A percentile compares a stretch with the other conserved stretches of the same genome.
phyloP scores from a whole-genome alignment of 1,284 basidiomycete species.

The Rhodotorula sp. region DNA sequence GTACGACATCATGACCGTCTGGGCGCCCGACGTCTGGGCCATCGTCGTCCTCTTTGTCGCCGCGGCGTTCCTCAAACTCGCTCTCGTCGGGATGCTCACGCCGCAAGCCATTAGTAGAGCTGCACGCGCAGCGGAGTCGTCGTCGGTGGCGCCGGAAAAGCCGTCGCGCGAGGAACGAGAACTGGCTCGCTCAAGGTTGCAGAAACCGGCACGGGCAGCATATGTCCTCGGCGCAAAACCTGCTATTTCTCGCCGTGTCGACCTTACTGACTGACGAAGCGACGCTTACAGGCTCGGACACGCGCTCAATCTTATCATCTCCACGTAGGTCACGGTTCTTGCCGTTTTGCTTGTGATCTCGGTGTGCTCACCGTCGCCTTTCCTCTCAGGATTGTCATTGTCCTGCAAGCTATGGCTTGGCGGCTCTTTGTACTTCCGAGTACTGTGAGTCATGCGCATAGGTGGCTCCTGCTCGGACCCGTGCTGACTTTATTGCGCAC shows the following conservation, averaged over 20 bases:
- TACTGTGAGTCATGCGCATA: neutral
- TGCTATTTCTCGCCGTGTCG: neutral
- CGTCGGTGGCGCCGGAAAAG: neutral
- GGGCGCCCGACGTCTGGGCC: slow-evolving; percentile 14
- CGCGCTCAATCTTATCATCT: slow-evolving; percentile 13
- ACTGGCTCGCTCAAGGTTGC: neutral
- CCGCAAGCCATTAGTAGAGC: neutral
- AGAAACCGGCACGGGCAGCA: slow-evolving; percentile 15
- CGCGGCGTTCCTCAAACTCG: slow-evolving; percentile 1
- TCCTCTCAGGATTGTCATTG: neutral
- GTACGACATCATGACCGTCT: slow-evolving; percentile 6
- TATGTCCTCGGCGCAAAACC: neutral
- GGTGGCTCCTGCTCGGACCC: neutral
- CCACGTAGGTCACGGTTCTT: neutral
- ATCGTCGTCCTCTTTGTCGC: neutral
- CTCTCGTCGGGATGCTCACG: neutral
- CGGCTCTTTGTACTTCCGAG: slow-evolving; percentile 11
- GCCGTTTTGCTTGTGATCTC: neutral
- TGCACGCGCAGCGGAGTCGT: neutral
- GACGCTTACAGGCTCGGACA: slow-evolving; percentile 18
- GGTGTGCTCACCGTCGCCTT: neutral
- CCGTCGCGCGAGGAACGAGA: neutral
- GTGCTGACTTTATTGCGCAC: neutral
- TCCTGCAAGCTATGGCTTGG: slow-evolving; percentile 8
- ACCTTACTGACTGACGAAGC: too few species aligned